Evolutionary conservation across 768 basidiomycete genomes (phyloP).

Genomic region (Leccinellum albellum): DNA sequence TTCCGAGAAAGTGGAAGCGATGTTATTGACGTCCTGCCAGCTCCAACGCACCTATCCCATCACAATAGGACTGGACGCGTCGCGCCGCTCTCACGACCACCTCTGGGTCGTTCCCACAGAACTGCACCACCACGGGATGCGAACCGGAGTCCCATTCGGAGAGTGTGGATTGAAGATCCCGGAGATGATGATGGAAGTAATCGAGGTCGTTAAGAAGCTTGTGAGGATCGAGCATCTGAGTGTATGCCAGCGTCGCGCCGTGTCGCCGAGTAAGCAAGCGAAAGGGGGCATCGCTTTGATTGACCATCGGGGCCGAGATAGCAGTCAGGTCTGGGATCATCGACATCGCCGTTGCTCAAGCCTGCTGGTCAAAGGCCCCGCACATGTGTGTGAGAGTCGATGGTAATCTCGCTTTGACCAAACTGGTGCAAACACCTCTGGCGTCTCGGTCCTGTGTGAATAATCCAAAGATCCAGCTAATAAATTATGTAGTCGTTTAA

Average conservation of each 20-base stretch:
- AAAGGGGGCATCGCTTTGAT: conserved; percentile 77
- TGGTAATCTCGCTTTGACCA: background rate
- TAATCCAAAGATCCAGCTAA: background rate
- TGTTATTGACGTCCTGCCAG: background rate
- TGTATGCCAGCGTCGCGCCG: conserved; percentile 66
- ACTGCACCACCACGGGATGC: conserved; percentile 62
- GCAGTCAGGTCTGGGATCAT: conserved; percentile 31
- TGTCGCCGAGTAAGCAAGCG: conserved; percentile 56
- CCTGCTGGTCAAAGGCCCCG: no score
- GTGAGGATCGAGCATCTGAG: conserved; percentile 73
- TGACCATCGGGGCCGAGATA: conserved; percentile 74
- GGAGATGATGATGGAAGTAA: conserved; percentile 61
- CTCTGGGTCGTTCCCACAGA: conserved; percentile 71
- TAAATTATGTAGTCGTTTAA: conserved; percentile 19
- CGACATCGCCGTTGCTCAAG: background rate
- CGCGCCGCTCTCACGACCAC: conserved; percentile 56
- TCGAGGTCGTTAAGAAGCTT: conserved; percentile 58
- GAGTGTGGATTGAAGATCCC: conserved; percentile 42
- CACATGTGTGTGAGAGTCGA: no score
- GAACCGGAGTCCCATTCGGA: conserved; percentile 19
- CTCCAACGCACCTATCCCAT: conserved; percentile 58
- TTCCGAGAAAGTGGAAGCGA: background rate
- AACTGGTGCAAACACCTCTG: background rate
- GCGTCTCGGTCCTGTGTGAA: background rate
- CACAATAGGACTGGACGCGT: conserved; percentile 56